Percentiles rank a stretch among this genome's conserved stretches.
Evolutionary conservation across 768 basidiomycete species (phyloP).

Genomic region (Ephemerocybe angulata): DNA sequence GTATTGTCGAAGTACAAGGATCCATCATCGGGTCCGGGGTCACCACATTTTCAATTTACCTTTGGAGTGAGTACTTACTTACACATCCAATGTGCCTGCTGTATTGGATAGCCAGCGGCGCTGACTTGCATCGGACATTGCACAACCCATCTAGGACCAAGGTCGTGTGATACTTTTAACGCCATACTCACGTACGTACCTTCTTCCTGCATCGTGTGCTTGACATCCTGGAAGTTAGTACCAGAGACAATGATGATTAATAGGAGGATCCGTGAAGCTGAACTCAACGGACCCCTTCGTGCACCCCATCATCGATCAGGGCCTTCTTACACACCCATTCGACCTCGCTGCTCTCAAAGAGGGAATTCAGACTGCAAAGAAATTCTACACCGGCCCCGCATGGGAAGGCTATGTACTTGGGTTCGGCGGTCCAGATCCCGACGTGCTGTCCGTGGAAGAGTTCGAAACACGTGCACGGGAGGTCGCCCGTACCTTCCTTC

Average conservation of each 20-base stretch:
- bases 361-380: constrained; percentile 16
- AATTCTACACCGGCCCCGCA: constrained; percentile 8
- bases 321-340: constrained; percentile 16
- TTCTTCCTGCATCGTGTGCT: neutral
- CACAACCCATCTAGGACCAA: neutral
- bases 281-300: constrained; percentile 17
- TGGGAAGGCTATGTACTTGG: constrained; percentile 16
- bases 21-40: constrained; percentile 22
- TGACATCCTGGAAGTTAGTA: neutral
- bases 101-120: neutral
- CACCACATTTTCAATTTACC: constrained; percentile 21
- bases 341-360: constrained; percentile 22
- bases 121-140: neutral
- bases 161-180: constrained; percentile 1
- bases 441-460: neutral
- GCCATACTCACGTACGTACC: constrained; percentile 10
- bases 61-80: constrained; percentile 4
- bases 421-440: neutral
- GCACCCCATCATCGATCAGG: constrained; percentile 22
- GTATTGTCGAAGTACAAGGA: constrained; percentile 12
- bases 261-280: constrained; percentile 9
- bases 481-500: neutral
- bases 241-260: neutral
- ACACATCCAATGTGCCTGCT: neutral
- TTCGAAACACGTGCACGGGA: constrained; percentile 1